phyloP scores from a whole-genome alignment of 345 rosid genomes.

The Mallotus nudiflorus region DNA sequence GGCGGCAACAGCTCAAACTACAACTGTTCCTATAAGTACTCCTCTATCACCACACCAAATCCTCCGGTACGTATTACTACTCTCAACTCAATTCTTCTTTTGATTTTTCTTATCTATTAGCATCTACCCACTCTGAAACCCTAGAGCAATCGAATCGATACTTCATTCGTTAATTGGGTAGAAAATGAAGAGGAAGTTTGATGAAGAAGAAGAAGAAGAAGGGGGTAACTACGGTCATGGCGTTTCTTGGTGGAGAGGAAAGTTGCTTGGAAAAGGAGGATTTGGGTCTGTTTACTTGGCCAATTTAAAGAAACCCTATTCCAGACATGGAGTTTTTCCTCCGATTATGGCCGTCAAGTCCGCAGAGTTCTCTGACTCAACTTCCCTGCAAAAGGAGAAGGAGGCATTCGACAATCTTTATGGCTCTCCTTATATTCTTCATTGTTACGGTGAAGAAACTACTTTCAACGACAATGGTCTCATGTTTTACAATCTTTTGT shows the following conservation, averaged over 20 bases:
- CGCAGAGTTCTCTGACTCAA: constrained; percentile 32
- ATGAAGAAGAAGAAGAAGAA: constrained; percentile 5
- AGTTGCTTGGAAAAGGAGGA: constrained; percentile 56
- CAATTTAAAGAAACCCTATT: constrained; percentile 13
- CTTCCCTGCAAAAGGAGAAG: constrained; percentile 55
- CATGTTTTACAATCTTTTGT: constrained; percentile 50
- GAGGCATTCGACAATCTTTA: constrained; percentile 39
- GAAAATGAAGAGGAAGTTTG: not conserved
- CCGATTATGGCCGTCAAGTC: constrained; percentile 66
- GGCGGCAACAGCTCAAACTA: no score
- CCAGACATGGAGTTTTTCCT: constrained; percentile 23
- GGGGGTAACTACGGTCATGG: not conserved
- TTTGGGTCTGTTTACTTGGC: constrained; percentile 61
- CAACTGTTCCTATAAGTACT: no score
- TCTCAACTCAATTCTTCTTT: no score
- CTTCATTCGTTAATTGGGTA: no score
- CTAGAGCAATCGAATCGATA: no score
- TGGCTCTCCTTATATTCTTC: constrained; percentile 44
- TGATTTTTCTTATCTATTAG: no score
- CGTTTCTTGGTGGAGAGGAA: constrained; percentile 59
- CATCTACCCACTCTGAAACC: no score
- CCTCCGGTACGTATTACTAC: no score
- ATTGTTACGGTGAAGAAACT: constrained; percentile 49
- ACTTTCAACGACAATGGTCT: constrained; percentile 39
- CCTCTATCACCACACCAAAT: no score